A percentile compares a stretch with the other conserved stretches of the same genome.
phyloP scores from a whole-genome alignment of 2,329 filamentous ascomycete genomes.

The Graphiopsis chlorocephala region DNA sequence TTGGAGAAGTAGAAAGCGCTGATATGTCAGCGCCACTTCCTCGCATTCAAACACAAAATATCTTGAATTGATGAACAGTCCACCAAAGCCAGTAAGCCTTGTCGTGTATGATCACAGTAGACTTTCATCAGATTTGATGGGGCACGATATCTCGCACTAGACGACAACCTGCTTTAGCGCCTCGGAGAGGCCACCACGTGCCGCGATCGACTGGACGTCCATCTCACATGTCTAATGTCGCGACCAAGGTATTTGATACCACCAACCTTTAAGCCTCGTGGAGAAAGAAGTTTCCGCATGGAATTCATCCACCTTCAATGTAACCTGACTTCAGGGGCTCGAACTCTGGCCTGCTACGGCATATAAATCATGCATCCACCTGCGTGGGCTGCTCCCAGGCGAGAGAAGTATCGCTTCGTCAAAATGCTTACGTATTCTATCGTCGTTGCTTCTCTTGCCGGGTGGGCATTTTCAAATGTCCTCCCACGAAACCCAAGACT shows the following conservation, averaged over 20 bases:
- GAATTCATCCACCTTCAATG: too few relatives aligned
- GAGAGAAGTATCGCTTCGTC: slow-evolving; percentile 3
- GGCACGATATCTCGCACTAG: not conserved
- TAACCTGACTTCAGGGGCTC: not conserved
- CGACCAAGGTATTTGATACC: not conserved
- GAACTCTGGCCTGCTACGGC: not conserved
- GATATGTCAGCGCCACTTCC: too few relatives aligned
- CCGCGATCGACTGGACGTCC: not conserved
- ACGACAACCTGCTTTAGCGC: not conserved
- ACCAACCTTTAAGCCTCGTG: not conserved
- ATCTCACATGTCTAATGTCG: not conserved
- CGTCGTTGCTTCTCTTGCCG: not conserved
- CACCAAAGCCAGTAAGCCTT: not conserved
- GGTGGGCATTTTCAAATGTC: not conserved
- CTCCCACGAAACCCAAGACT: not conserved
- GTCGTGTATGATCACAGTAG: not conserved
- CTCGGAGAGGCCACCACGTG: not conserved
- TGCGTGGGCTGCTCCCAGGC: not conserved
- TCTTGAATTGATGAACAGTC: not conserved
- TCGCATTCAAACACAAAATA: too few relatives aligned
- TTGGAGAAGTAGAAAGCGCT: too few relatives aligned
- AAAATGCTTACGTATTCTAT: not conserved
- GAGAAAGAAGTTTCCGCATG: not conserved
- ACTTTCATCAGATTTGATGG: not conserved
- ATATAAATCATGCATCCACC: slow-evolving; percentile 2